Evolutionary conservation across 75 land plant genomes (phyloP), one percentile per base, ranked within the genome.

Genomic region (Cryptomeria japonica): DNA sequence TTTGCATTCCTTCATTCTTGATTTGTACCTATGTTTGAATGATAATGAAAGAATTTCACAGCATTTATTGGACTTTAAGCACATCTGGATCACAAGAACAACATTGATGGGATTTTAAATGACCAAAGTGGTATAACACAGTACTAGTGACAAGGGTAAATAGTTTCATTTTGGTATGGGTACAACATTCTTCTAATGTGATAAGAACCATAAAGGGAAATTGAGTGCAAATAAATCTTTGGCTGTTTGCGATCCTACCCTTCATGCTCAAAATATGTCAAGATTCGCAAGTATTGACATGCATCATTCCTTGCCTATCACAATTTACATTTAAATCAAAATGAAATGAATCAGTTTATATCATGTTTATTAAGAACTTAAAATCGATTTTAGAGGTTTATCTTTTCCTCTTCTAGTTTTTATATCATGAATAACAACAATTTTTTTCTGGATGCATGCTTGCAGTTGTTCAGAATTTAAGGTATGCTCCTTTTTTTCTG

Each of bases 241-340:
- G 49, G 49, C 49, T 8, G 11, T 47, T 47, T 47, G 0, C 8
- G 11, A 92, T 86, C 84, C 95, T 68, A 90, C 93, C 0, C 93
- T 98, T n/a, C 97, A 96, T 92, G 89, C 88, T 83, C 77, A 94
- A 86, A 99, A 97, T 85, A 92, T 93, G 83, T 44, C 90, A 91
- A 39, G 91, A 89, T 11, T 85, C 97, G 85, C 94, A 94, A 91
- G 99, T 96, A 77, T 14, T 80, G 8, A 22, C 83, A 22, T 70
- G 78, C 86, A 22, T 70, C 6, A 9, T 51, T 56, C 55, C 25
- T 51, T 85, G 37, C 78, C 55, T 19, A 16, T 51, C 39, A 31
- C 2, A 56, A 6, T 2, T 85, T 14, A 28, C 15, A 41, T 47
- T n/a, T 5, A 84, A 42, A 41, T 41, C 11, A 5, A 85, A 68